Evolutionary conservation across 176 grass and related monocot species (phyloP).

Genomic region (Alloteropsis semialata): DNA sequence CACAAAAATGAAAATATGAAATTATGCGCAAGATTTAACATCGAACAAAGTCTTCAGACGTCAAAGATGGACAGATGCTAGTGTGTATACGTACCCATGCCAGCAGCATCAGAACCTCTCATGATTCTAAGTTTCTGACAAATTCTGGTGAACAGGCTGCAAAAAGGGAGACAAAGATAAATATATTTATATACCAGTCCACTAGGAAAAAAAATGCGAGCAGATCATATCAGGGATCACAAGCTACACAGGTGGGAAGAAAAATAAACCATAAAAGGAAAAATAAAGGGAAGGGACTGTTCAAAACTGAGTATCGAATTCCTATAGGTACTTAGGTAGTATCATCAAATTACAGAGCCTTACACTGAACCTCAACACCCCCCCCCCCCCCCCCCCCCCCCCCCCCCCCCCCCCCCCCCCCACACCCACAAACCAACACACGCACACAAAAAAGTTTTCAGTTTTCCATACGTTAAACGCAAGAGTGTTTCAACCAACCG

Average conservation of each 20-base stretch:
- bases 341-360: too few relatives aligned
- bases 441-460: too few relatives aligned
- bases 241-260: neutral
- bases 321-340: too few relatives aligned
- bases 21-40: neutral
- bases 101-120: slow-evolving; percentile 75
- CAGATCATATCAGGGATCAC: neutral
- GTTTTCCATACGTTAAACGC: too few relatives aligned
- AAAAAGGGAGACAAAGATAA: neutral
- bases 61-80: neutral
- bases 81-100: slow-evolving; percentile 49
- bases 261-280: neutral
- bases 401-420: too few relatives aligned
- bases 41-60: neutral
- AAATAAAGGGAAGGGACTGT: neutral
- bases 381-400: too few relatives aligned
- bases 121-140: slow-evolving; percentile 71
- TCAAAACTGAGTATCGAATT: too few relatives aligned
- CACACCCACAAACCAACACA: too few relatives aligned
- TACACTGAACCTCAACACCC: too few relatives aligned
- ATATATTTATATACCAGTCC: neutral
- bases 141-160: slow-evolving; percentile 62
- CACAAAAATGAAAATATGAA: neutral
- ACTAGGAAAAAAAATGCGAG: neutral
- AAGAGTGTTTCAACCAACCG: neutral